Percentiles rank a stretch among this genome's conserved stretches.
Evolutionary conservation across 495 filamentous ascomycete species (phyloP).

Genomic region (Monascus purpureus): DNA sequence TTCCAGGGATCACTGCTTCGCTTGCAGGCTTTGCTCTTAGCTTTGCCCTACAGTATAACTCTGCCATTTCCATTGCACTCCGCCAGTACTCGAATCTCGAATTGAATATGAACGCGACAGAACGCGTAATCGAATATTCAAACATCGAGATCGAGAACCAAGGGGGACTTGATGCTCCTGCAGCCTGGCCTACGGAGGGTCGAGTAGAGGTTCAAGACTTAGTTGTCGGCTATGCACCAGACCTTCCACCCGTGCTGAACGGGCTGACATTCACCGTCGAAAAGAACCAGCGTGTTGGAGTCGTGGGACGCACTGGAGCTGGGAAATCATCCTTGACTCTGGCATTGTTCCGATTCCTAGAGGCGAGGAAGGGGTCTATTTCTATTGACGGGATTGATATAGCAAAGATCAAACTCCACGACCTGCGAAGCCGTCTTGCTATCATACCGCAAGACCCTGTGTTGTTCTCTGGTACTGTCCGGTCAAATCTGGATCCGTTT

Average conservation of each 20-base stretch:
- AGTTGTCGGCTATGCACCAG: conserved; percentile 60
- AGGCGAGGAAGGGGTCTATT: conserved; percentile 56
- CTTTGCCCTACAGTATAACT: conserved; percentile 42
- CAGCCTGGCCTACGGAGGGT: conserved; percentile 69
- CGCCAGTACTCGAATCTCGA: conserved; percentile 45
- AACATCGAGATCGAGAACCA: conserved; percentile 55
- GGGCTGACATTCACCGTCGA: conserved; percentile 57
- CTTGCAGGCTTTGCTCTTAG: conserved; percentile 68
- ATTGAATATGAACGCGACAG: conserved; percentile 72
- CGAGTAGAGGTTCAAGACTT: conserved; percentile 59
- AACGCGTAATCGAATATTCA: conserved; percentile 72
- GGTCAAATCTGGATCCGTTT: conserved; percentile 73
- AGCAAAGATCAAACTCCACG: conserved; percentile 57
- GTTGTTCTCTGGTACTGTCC: conserved; percentile 73
- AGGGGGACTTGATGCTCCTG: conserved; percentile 43
- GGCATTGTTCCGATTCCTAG: conserved; percentile 72
- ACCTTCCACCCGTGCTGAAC: conserved; percentile 63
- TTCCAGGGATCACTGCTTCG: conserved; percentile 52
- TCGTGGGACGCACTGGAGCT: conserved; percentile 76
- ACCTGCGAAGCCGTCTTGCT: conserved; percentile 58
- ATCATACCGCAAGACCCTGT: conserved; percentile 85
- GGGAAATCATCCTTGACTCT: conserved; percentile 78
- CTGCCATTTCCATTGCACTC: conserved; percentile 30
- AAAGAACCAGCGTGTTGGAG: conserved; percentile 61
- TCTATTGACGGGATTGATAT: conserved; percentile 66